Base-by-base conservation (phyloP, 495 filamentous ascomycete genomes). In the Penicillium robsamsonii region DNA sequence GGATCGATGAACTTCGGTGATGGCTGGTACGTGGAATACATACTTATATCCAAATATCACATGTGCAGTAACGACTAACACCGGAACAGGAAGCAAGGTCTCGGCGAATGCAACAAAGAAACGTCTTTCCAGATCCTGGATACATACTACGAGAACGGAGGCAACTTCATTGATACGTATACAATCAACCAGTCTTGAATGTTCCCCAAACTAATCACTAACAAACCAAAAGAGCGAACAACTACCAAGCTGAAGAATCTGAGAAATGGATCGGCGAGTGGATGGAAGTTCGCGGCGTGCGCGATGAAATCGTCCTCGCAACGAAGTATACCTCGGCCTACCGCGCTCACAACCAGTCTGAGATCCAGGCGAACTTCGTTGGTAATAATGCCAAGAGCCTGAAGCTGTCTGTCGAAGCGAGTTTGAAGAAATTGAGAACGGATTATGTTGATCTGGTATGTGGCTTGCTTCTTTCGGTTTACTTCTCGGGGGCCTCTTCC, bases 261-360 rank as follows among this genome's bases (percentile, higher is more conserved):
- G 89, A 92, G 67, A 60, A 62, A 4, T 90, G 86, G 87, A 72
- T 93, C 47, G 88, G 89, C 17, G 88, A 91, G 56, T 92, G 89
- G 89, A 84, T 91, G 79, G 72, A 73, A 5, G 37, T 63, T n/a
- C 71, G 77, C 13, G 66, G 69, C 1, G 75, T 74, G 29, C 75
- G 85, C 0, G 84, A 87, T 53, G 68, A 84, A 55, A 78, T 88
- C 46, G 86, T 92, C 52, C 72, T 91, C 53, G 86, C 87, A 0
- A 91, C 88, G 17, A 91, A 91, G 66, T 92, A 79, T 68, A 84
- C 82, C 17, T 79, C 77, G 25, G 59, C 62, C 4, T 77, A 66
- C 52, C 62, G 58, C 24, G 59, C 49, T 3, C 56, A 69, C 50
- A 43, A 48, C 20, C 55, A 65, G 42, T 70, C 80, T 20, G 63